Percentiles rank a stretch among this genome's conserved stretches.
Conservation (phyloP, 2,329 filamentous ascomycete species). For the Aureobasidium sp. region DNA sequence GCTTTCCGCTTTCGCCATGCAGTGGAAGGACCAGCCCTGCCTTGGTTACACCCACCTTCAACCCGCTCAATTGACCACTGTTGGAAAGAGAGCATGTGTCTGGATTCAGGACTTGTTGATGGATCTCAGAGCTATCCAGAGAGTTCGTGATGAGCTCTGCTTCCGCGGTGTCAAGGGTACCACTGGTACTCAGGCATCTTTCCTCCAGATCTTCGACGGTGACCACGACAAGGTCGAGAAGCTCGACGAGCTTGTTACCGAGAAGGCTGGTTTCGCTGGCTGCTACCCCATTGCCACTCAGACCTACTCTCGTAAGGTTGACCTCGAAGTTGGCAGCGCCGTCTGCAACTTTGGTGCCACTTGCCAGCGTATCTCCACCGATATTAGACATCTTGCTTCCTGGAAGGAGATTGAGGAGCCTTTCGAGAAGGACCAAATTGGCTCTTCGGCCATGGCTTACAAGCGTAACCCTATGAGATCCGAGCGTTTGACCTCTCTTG, state of each 20-base stretch:
- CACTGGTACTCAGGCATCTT: slow-evolving; percentile 72
- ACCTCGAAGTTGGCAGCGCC: slow-evolving; percentile 74
- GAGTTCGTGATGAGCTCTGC: slow-evolving; percentile 58
- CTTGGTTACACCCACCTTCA: slow-evolving; percentile 73
- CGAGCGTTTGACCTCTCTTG: slow-evolving; percentile 55
- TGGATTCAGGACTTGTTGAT: slow-evolving; percentile 72
- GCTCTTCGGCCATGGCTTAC: slow-evolving; percentile 60
- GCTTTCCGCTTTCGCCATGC: slow-evolving; percentile 61
- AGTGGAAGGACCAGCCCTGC: slow-evolving; percentile 66
- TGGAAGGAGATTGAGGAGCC: slow-evolving; percentile 84
- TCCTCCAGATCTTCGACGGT: slow-evolving; percentile 61
- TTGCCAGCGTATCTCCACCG: slow-evolving; percentile 64
- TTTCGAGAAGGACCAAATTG: slow-evolving; percentile 73
- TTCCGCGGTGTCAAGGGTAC: slow-evolving; percentile 72
- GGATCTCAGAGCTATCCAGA: slow-evolving; percentile 68
- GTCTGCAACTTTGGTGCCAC: slow-evolving; percentile 73
- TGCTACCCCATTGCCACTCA: slow-evolving; percentile 63
- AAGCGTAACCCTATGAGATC: slow-evolving; percentile 56
- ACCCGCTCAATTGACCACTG: slow-evolving; percentile 49
- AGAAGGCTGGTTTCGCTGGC: slow-evolving; percentile 58
- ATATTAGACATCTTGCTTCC: slow-evolving; percentile 66
- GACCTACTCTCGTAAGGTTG: slow-evolving; percentile 75
- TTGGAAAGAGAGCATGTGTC: slow-evolving; percentile 62
- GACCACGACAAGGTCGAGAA: slow-evolving; percentile 55
- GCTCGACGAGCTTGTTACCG: slow-evolving; percentile 56